phyloP scores from a whole-genome alignment of 352 stramenopile species.

The Globisporangium nodosum region DNA sequence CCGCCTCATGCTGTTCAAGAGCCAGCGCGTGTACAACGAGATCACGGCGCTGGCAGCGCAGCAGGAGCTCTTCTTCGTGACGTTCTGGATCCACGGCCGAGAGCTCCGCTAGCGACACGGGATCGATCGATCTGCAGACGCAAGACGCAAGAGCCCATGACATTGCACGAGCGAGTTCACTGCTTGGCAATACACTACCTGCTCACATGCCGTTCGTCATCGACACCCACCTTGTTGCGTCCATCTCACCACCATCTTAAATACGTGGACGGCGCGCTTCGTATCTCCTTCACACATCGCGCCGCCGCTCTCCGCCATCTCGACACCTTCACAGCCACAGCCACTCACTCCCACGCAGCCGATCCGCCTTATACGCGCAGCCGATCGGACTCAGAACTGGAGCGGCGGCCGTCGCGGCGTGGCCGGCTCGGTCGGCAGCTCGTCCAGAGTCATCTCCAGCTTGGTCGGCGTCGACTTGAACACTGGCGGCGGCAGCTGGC shows the following conservation, averaged over 20 bases:
- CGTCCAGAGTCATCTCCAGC: conserved; percentile 3
- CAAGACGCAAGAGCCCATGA: not conserved
- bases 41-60: conserved; percentile 25
- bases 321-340: no score
- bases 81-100: conserved; percentile 84
- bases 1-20: conserved; percentile 65
- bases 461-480: conserved; percentile 5
- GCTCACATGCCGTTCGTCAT: not conserved
- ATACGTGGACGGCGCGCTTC: conserved; percentile 7
- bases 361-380: not conserved
- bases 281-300: not conserved
- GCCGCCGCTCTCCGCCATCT: no score
- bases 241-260: conserved; percentile 5
- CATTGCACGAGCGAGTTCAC: not conserved
- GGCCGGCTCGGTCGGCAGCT: not conserved
- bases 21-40: conserved; percentile 61
- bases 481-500: not conserved
- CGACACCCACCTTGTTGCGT: not conserved
- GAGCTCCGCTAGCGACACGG: conserved; percentile 13
- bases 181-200: not conserved
- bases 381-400: conserved; percentile 3
- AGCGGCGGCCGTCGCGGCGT: conserved; percentile 1
- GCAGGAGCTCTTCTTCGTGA: conserved; percentile 51
- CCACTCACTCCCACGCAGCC: no score
- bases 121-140: not conserved